phyloP scores from a whole-genome alignment of 305 asterid species.

The Solanum aculeatissimum region DNA sequence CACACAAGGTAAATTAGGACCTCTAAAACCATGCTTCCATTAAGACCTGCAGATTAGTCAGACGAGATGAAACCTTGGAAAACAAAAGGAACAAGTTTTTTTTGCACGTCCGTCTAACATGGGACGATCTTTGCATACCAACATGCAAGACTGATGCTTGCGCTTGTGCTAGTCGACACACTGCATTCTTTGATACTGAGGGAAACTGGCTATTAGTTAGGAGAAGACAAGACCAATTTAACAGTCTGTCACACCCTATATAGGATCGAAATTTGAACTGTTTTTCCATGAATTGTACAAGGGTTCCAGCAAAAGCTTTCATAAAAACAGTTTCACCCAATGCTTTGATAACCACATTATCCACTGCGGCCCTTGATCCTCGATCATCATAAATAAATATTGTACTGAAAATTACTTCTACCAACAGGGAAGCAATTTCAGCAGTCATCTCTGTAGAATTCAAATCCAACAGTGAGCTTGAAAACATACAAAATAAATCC shows the following conservation, averaged over 20 bases:
- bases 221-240: constrained; percentile 84
- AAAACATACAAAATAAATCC: neutral
- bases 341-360: constrained; percentile 57
- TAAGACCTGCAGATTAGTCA: neutral
- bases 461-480: neutral
- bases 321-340: constrained; percentile 43
- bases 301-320: constrained; percentile 83
- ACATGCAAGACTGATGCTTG: constrained; percentile 64
- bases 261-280: constrained; percentile 61
- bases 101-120: constrained; percentile 61
- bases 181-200: constrained; percentile 64
- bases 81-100: constrained; percentile 44
- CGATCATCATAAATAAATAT: constrained; percentile 59
- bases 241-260: constrained; percentile 61
- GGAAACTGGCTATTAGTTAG: constrained; percentile 63
- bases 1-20: constrained; percentile 4
- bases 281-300: constrained; percentile 92
- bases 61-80: constrained; percentile 43
- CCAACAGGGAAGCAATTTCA: constrained; percentile 61
- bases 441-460: constrained; percentile 43
- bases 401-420: constrained; percentile 74
- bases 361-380: constrained; percentile 82
- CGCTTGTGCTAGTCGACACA: constrained; percentile 65
- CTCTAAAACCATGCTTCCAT: neutral
- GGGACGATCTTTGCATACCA: constrained; percentile 64